Conservation (phyloP, 106 monocot genomes). For the Dioscorea zingiberensis region DNA sequence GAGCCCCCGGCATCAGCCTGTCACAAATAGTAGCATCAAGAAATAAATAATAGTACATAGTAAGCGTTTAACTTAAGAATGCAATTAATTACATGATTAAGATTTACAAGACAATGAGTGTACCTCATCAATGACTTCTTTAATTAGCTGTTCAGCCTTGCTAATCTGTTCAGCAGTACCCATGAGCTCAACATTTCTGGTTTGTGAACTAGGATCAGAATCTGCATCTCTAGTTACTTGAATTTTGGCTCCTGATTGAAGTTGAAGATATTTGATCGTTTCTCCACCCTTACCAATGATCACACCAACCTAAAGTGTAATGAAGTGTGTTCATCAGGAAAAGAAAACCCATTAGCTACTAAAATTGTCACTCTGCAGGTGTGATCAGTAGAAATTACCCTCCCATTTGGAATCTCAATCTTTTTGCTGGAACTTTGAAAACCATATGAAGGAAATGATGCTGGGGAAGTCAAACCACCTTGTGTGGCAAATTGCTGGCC, state of each 20-base stretch:
- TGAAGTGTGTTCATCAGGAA: neutral
- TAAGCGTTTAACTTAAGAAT: no score
- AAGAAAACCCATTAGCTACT: neutral
- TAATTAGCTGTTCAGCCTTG: slow-evolving; percentile 76
- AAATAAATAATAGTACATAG: no score
- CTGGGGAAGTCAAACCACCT: neutral
- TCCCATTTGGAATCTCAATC: slow-evolving; percentile 83
- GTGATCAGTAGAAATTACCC: slow-evolving; percentile 27
- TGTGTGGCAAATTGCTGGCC: slow-evolving; percentile 24
- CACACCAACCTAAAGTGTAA: slow-evolving; percentile 62
- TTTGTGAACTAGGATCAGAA: slow-evolving; percentile 58
- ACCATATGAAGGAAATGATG: slow-evolving; percentile 14
- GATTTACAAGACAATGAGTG: neutral
- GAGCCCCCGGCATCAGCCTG: slow-evolving; percentile 84
- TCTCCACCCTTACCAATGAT: slow-evolving; percentile 91
- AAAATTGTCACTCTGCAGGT: no score
- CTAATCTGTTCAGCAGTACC: slow-evolving; percentile 76
- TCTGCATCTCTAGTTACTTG: slow-evolving; percentile 83
- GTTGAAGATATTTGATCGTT: slow-evolving; percentile 79
- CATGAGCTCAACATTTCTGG: slow-evolving; percentile 59
- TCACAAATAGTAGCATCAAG: neutral
- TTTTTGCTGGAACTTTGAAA: slow-evolving; percentile 63
- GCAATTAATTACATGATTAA: no score
- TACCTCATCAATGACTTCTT: slow-evolving; percentile 71
- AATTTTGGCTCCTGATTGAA: slow-evolving; percentile 87